Percentiles rank a stretch among this genome's conserved stretches.
phyloP scores from a whole-genome alignment of 257 asterid genomes.

The Nicotiana undulata region DNA sequence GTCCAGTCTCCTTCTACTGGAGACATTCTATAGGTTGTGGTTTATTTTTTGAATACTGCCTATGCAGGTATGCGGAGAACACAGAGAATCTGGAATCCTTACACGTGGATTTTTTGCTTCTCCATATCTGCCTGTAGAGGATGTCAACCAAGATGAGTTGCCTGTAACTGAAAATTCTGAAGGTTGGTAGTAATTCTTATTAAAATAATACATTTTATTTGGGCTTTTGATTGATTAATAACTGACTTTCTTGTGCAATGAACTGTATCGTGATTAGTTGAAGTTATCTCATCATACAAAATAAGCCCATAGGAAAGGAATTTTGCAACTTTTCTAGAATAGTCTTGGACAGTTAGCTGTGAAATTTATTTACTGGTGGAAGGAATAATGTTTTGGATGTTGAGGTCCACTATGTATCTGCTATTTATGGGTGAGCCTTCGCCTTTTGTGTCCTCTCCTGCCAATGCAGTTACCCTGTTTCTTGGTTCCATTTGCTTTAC shows the following conservation, averaged over 20 bases:
- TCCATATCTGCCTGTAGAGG: conserved; percentile 37
- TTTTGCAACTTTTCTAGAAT: neutral
- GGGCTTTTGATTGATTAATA: neutral
- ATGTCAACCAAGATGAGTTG: conserved; percentile 23
- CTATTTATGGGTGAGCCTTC: neutral
- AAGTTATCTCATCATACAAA: neutral
- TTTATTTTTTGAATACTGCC: conserved; percentile 5
- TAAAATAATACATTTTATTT: neutral
- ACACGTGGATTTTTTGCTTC: conserved; percentile 67
- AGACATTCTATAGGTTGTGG: neutral
- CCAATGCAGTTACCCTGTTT: neutral
- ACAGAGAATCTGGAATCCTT: conserved; percentile 83
- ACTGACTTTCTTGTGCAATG: neutral
- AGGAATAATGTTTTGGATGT: neutral
- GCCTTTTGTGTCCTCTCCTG: neutral
- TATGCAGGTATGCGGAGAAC: conserved; percentile 78
- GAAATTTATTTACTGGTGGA: neutral
- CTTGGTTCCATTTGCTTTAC: neutral
- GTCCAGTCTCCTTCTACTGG: neutral
- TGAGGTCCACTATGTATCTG: neutral
- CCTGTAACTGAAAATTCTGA: conserved; percentile 25
- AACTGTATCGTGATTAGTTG: neutral
- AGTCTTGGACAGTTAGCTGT: neutral
- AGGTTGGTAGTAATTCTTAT: conserved; percentile 34
- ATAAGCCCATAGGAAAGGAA: neutral